phyloP scores from a whole-genome alignment of 306 rosid genomes.

The Pterocarpus santalinus region DNA sequence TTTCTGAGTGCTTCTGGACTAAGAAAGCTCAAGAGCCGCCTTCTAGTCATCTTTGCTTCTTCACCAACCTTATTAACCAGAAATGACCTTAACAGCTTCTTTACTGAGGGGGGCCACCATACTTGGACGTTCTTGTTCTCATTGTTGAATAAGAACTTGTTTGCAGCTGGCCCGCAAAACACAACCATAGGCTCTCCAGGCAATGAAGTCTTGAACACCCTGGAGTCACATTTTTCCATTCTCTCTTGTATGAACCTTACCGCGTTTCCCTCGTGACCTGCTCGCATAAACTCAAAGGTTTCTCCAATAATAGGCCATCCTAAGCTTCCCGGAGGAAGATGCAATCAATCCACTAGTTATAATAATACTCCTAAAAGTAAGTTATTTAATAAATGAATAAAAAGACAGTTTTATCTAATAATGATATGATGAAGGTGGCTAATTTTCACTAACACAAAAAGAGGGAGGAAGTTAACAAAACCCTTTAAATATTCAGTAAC shows the following conservation, averaged over 20 bases:
- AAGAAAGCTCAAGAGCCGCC: conserved; percentile 53
- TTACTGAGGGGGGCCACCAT: conserved; percentile 61
- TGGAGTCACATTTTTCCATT: conserved; percentile 46
- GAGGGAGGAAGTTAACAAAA: no score
- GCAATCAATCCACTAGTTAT: neutral
- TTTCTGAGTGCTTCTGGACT: conserved; percentile 56
- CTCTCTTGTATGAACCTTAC: conserved; percentile 49
- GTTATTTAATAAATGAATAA: no score
- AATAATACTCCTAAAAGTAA: no score
- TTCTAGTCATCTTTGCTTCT: conserved; percentile 53
- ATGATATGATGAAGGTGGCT: no score
- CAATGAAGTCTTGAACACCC: conserved; percentile 59
- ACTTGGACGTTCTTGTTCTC: conserved; percentile 62
- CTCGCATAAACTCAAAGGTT: conserved; percentile 45
- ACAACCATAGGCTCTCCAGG: conserved; percentile 45
- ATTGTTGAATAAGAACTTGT: conserved; percentile 58
- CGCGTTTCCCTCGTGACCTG: conserved; percentile 19
- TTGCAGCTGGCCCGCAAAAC: conserved; percentile 56
- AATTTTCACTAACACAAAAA: no score
- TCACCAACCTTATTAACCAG: conserved; percentile 53
- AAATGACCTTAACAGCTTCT: conserved; percentile 51
- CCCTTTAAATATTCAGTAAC: no score
- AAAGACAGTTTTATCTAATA: no score
- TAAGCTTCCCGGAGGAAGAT: conserved; percentile 57
- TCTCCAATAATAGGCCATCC: conserved; percentile 65